These are phyloP conservation scores for Carex scoparia DNA, from an alignment of 176 grass and related monocot genomes.

Conservation along the genomic window DNA sequence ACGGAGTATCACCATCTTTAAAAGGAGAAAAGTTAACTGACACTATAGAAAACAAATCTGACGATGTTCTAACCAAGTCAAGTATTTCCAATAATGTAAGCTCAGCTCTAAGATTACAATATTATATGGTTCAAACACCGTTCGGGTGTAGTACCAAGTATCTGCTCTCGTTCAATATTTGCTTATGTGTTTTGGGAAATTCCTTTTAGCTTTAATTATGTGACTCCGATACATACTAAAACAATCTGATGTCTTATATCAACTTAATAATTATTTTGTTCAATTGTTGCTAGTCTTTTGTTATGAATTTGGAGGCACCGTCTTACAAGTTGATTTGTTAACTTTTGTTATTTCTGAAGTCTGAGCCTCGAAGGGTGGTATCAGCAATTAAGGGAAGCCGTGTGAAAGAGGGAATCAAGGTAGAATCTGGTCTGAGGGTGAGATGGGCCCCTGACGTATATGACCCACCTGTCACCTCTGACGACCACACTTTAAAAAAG, in stretches of 20 bases:
- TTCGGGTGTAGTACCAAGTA: not conserved
- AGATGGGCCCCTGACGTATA: slow-evolving; percentile 90
- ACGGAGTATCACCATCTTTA: slow-evolving; percentile 18
- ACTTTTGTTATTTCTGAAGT: slow-evolving; percentile 32
- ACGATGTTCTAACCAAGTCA: not conserved
- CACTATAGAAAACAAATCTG: slow-evolving; percentile 17
- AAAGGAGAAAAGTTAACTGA: slow-evolving; percentile 15
- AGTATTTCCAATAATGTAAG: slow-evolving; percentile 41
- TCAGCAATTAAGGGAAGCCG: slow-evolving; percentile 86
- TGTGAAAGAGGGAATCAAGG: slow-evolving; percentile 35
- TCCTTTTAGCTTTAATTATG: not conserved
- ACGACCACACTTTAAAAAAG: slow-evolving; percentile 57
- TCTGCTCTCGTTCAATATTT: not conserved
- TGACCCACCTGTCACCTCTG: slow-evolving; percentile 84
- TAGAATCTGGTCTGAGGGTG: slow-evolving; percentile 40
- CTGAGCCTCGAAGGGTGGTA: slow-evolving; percentile 23
- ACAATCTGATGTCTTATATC: not conserved
- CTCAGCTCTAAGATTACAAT: not conserved
- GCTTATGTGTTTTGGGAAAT: not conserved
- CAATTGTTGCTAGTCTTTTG: not conserved
- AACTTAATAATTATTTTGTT: not conserved
- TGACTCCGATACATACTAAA: not conserved
- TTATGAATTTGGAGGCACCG: not conserved
- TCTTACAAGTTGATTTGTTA: not conserved
- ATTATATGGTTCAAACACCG: not conserved